Evolutionary conservation across 345 rosid genomes (phyloP).

Genomic region (Mangifera indica): DNA sequence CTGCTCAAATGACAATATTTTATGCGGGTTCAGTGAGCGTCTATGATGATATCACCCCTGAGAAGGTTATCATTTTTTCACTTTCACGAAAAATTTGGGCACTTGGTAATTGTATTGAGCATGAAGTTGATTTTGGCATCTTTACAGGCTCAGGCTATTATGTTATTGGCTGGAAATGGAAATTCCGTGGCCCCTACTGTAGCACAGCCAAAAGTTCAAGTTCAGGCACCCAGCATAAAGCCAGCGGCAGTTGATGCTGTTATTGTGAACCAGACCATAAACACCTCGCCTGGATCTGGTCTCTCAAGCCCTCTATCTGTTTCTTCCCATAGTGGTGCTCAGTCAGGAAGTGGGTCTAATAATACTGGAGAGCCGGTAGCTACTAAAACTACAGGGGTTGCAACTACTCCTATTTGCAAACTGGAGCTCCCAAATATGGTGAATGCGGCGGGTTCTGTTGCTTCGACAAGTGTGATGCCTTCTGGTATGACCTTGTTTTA

Average conservation of each 20-base stretch:
- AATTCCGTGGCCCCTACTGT: conserved; percentile 28
- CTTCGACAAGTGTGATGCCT: conserved; percentile 45
- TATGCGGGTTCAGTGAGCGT: conserved; percentile 72
- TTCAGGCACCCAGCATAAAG: conserved; percentile 35
- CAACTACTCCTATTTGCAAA: conserved; percentile 34
- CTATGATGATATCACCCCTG: conserved; percentile 68
- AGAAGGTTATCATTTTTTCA: conserved; percentile 50
- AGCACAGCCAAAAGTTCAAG: conserved; percentile 34
- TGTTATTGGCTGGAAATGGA: conserved; percentile 72
- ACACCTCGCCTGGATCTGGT: conserved; percentile 37
- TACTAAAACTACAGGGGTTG: conserved; percentile 36
- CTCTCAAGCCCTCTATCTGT: conserved; percentile 51
- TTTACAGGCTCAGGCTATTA: conserved; percentile 82
- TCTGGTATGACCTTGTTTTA: conserved; percentile 44
- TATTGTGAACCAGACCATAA: conserved; percentile 27
- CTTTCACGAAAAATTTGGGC: not conserved
- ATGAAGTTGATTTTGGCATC: conserved; percentile 10
- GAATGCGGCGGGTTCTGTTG: conserved; percentile 29
- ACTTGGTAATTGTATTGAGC: not conserved
- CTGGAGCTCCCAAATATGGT: conserved; percentile 36
- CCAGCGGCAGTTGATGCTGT: conserved; percentile 28
- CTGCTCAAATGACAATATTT: conserved; percentile 74
- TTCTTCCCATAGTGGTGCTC: conserved; percentile 54
- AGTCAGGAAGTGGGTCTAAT: conserved; percentile 44
- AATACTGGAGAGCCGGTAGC: conserved; percentile 43